Conservation (phyloP, 2,329 filamentous ascomycete species). For the Trichoderma breve region DNA sequence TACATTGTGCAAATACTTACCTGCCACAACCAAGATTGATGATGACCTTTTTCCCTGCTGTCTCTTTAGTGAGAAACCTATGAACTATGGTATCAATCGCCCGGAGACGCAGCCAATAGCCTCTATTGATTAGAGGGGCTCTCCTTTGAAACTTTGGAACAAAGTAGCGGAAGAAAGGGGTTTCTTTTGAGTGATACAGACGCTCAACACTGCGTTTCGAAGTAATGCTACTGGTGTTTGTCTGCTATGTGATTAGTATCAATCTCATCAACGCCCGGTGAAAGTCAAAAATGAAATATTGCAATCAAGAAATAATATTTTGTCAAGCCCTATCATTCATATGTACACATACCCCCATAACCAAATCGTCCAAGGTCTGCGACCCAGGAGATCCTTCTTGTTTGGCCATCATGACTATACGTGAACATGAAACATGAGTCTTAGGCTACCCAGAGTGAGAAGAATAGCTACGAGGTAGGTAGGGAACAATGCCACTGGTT, state of each 20-base stretch:
- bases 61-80: conserved; percentile 62
- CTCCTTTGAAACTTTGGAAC: conserved; percentile 79
- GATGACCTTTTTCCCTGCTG: conserved; percentile 64
- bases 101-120: conserved; percentile 83
- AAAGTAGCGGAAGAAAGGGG: conserved; percentile 85
- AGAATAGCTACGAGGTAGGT: background rate
- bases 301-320: background rate
- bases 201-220: conserved; percentile 92
- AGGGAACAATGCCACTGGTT: background rate
- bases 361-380: conserved; percentile 47
- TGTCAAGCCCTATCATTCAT: background rate
- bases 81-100: conserved; percentile 73
- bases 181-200: conserved; percentile 73
- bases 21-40: conserved; percentile 88
- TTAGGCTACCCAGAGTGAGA: background rate
- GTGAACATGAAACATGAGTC: background rate
- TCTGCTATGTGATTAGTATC: conserved; percentile 45
- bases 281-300: background rate
- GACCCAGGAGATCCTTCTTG: conserved; percentile 20
- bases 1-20: conserved; percentile 51
- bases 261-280: background rate
- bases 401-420: background rate
- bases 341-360: conserved; percentile 51
- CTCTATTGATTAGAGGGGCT: conserved; percentile 85
- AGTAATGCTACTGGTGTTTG: conserved; percentile 87